Evolutionary conservation across 768 basidiomycete genomes (phyloP).

Genomic region (Artomyces pyxidatus): DNA sequence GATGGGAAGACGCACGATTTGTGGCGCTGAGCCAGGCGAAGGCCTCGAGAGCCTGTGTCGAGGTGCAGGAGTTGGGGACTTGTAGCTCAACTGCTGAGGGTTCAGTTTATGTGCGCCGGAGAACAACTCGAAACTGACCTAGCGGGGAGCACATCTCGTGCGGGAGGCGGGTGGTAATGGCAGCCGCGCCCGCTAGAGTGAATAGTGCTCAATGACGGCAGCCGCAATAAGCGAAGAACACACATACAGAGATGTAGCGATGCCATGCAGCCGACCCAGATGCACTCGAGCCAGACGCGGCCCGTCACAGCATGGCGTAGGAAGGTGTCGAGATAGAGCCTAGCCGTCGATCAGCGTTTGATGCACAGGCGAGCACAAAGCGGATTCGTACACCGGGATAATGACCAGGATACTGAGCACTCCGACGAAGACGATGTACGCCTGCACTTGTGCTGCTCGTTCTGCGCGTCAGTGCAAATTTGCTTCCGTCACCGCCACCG

Average conservation of each 20-base stretch:
- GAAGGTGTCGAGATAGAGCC: conserved; percentile 9
- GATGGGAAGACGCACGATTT: conserved; percentile 5
- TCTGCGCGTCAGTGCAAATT: neutral
- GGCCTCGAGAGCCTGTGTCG: conserved; percentile 6
- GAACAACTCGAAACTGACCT: conserved; percentile 3
- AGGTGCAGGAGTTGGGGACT: conserved; percentile 7
- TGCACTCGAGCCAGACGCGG: conserved; percentile 13
- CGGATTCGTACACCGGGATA: conserved; percentile 8
- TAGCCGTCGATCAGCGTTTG: neutral
- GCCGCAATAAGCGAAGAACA: neutral
- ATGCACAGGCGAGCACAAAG: neutral
- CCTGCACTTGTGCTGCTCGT: conserved; percentile 5
- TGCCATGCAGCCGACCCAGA: conserved; percentile 10
- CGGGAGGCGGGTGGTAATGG: conserved; percentile 7
- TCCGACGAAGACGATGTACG: conserved; percentile 15
- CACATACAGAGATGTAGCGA: conserved; percentile 10
- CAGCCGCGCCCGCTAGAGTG: conserved; percentile 7
- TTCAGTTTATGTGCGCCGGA: neutral
- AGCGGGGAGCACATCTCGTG: conserved; percentile 9
- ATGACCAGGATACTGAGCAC: conserved; percentile 14
- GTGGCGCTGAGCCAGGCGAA: conserved; percentile 15
- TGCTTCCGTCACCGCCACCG: too few species aligned
- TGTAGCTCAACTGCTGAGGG: conserved; percentile 1
- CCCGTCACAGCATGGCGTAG: conserved; percentile 1
- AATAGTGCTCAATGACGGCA: neutral